These are phyloP conservation scores for Oemleria cerasiformis DNA, from an alignment of 306 rosid genomes.

Conservation along the genomic window DNA sequence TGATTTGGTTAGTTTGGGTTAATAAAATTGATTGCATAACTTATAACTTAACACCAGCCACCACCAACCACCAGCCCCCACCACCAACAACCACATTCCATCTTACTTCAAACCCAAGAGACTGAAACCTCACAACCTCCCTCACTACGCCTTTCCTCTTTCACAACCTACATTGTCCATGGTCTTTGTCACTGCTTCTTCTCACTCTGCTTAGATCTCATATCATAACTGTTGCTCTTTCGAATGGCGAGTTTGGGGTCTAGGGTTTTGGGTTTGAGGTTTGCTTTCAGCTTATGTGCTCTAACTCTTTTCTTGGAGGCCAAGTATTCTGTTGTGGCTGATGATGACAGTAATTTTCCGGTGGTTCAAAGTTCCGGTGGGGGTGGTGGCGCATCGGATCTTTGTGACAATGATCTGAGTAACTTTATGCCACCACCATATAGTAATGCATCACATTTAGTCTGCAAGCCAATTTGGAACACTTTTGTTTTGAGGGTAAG, in stretches of 20 bases:
- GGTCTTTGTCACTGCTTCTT: constrained; percentile 28
- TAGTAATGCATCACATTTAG: constrained; percentile 54
- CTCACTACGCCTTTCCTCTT: constrained; percentile 17
- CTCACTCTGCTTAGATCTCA: constrained; percentile 23
- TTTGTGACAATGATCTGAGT: constrained; percentile 52
- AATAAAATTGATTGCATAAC: not conserved
- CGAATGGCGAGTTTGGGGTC: constrained; percentile 53
- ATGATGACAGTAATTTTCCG: constrained; percentile 24
- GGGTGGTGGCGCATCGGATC: constrained; percentile 29
- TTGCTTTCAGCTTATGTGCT: constrained; percentile 32
- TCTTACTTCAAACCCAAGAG: constrained; percentile 63
- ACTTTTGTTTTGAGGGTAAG: constrained; percentile 82
- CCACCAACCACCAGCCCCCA: constrained; percentile 43
- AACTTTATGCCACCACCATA: constrained; percentile 85
- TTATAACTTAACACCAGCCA: not conserved
- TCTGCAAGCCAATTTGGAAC: constrained; percentile 86
- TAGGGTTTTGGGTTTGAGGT: constrained; percentile 30
- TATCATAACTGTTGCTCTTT: constrained; percentile 2
- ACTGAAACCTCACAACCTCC: constrained; percentile 58
- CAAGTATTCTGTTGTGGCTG: constrained; percentile 33
- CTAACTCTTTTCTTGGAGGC: constrained; percentile 35
- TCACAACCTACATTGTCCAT: constrained; percentile 40
- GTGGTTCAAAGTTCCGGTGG: constrained; percentile 3
- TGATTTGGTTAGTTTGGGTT: not conserved
- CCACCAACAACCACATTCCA: constrained; percentile 45